phyloP scores from a whole-genome alignment of 2,329 filamentous ascomycete genomes.

The Epichloe brachyelytri region DNA sequence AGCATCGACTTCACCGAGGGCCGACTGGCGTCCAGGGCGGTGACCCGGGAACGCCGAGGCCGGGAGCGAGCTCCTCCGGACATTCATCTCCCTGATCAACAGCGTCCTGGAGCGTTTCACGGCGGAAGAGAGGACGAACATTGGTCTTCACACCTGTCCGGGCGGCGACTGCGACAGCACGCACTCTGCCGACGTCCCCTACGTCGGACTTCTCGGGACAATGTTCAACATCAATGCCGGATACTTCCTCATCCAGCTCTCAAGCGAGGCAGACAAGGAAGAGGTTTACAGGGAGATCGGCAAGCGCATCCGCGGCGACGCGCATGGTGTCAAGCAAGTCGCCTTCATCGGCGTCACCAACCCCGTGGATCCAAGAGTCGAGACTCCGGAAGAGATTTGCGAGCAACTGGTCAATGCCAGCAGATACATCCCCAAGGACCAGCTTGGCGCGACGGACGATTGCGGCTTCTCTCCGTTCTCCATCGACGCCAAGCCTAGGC shows the following conservation, averaged over 20 bases:
- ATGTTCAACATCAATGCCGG: slow-evolving; percentile 8
- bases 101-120: slow-evolving; percentile 5
- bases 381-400: slow-evolving; percentile 6
- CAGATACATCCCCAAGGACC: slow-evolving; percentile 5
- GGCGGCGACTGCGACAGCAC: slow-evolving; percentile 8
- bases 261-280: slow-evolving; percentile 5
- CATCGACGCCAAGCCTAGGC: slow-evolving; percentile 7
- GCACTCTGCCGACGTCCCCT: slow-evolving; percentile 7
- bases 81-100: slow-evolving; percentile 6
- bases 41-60: slow-evolving; percentile 5
- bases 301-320: slow-evolving; percentile 5
- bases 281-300: slow-evolving; percentile 5
- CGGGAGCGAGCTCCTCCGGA: slow-evolving; percentile 3
- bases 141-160: slow-evolving; percentile 8
- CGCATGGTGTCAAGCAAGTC: slow-evolving; percentile 7
- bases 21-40: slow-evolving; percentile 5
- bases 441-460: slow-evolving; percentile 7
- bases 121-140: slow-evolving; percentile 5
- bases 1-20: slow-evolving; percentile 9
- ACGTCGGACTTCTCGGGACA: slow-evolving; percentile 2
- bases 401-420: slow-evolving; percentile 6
- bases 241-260: slow-evolving; percentile 8
- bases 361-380: slow-evolving; percentile 5
- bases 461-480: slow-evolving; percentile 9
- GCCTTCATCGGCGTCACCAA: slow-evolving; percentile 8